A percentile compares a stretch with the other conserved stretches of the same genome.
phyloP scores from a whole-genome alignment of 129 eudicot genomes.

The Lactuca sativa region DNA sequence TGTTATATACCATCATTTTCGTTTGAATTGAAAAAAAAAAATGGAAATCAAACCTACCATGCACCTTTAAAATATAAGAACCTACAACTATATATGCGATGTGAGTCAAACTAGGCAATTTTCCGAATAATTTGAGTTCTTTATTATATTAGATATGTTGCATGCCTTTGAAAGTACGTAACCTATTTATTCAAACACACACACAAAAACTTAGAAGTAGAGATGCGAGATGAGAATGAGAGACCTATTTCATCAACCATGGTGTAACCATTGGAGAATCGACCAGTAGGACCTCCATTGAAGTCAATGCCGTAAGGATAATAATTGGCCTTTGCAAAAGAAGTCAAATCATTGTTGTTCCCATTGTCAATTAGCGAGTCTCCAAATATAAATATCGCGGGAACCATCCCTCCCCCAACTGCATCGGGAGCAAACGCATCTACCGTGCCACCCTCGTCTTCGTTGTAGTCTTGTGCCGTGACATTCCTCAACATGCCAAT shows the following conservation, averaged over 20 bases:
- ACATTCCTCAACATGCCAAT: slow-evolving; percentile 28
- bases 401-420: slow-evolving; percentile 53
- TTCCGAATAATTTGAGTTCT: not conserved
- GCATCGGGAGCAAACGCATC: slow-evolving; percentile 11
- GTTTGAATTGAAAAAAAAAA: not conserved
- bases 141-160: not conserved
- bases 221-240: not conserved
- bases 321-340: slow-evolving; percentile 88
- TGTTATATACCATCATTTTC: not conserved
- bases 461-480: slow-evolving; percentile 12
- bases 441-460: slow-evolving; percentile 6
- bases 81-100: not conserved
- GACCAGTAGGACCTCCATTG: slow-evolving; percentile 72
- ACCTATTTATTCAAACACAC: not conserved
- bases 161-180: slow-evolving; percentile 9
- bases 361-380: slow-evolving; percentile 89
- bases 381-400: slow-evolving; percentile 83
- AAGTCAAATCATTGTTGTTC: slow-evolving; percentile 70
- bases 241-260: slow-evolving; percentile 83
- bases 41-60: not conserved
- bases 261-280: slow-evolving; percentile 89
- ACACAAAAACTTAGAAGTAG: not conserved
- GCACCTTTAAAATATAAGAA: not conserved
- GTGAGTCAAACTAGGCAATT: not conserved
- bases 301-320: slow-evolving; percentile 92